These are phyloP conservation scores for Plasmodium relictum DNA, from an alignment of 169 alveolate species.

Conservation along the genomic window DNA sequence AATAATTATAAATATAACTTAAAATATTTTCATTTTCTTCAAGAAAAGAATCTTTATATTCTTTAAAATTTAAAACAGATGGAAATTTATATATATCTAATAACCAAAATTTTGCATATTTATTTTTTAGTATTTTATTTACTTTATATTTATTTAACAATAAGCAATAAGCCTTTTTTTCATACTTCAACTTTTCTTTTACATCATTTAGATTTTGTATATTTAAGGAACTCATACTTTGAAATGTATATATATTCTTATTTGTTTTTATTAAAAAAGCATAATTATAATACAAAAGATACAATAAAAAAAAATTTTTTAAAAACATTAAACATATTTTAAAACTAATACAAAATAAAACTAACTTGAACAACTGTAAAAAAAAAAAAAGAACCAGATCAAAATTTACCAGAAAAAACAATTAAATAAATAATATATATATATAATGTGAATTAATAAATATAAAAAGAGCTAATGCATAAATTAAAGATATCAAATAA, in stretches of 20 bases:
- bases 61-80: slow-evolving; percentile 31
- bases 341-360: too few species aligned
- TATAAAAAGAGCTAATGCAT: too few species aligned
- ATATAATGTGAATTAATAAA: too few species aligned
- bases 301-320: not conserved
- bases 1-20: slow-evolving; percentile 2
- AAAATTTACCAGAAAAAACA: too few species aligned
- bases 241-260: slow-evolving; percentile 16
- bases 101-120: slow-evolving; percentile 33
- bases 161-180: slow-evolving; percentile 37
- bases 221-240: slow-evolving; percentile 15
- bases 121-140: slow-evolving; percentile 44
- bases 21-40: slow-evolving; percentile 6
- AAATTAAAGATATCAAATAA: too few species aligned
- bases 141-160: slow-evolving; percentile 38
- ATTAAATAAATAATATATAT: too few species aligned
- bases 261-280: slow-evolving; percentile 18
- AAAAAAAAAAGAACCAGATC: too few species aligned
- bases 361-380: too few species aligned
- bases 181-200: slow-evolving; percentile 37
- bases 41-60: slow-evolving; percentile 11
- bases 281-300: slow-evolving; percentile 1
- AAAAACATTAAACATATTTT: slow-evolving; percentile 19
- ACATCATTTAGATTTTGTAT: slow-evolving; percentile 43
- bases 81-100: slow-evolving; percentile 57